Base-by-base conservation (phyloP, 139 green algal species). In the Haematococcus sp. region DNA sequence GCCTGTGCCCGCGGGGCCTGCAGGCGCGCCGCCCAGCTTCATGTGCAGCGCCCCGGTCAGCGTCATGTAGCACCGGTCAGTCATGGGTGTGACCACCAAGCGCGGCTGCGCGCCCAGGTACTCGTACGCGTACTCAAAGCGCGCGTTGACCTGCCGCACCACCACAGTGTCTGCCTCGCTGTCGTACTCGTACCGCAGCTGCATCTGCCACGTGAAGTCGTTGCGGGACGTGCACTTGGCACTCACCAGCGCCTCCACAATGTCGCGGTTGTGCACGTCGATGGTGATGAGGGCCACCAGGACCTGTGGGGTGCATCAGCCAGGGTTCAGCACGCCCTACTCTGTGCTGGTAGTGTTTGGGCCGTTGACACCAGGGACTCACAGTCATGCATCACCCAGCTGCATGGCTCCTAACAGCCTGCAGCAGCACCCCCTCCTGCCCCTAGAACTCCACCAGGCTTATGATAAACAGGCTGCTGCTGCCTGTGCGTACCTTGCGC, bases 1-100 rank as follows among this genome's bases (percentile, higher is more conserved):
- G 63, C 89, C 89, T 17, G 89, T 94, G 33, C 87, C 87, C 76
- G 68, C 44, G 68, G 77, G 35, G 73, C 91, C 91, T 1, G 89
- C 86, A 40, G 89, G 91, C 3, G 91, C 88, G 31, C 88, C 91
- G 1, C 91, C 91, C 25, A 96, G 88, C 71, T 90, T 90, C 40
- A 94, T 76, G 72, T 91, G 81, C 79, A 96, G 71, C 20, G 91
- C 91, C 0, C 88, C 87, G 22, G 88, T 94, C 25, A 96, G 81
- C 15, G 89, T 94, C 78, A 96, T 88, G 86, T 91, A 96, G 82
- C 89, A 94, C 11, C 89, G 76, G 73, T 96, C 91, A 5, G 91
- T 94, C 88, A 94, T 93, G 35, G 91, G 91, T 1, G 91, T 96
- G 3, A 94, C 76, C 19, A 96, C 91, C 71, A 96, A 85, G 30